Evolutionary conservation across 805 yeast species (phyloP).

Genomic region (Ogataea paradorogensis): DNA sequence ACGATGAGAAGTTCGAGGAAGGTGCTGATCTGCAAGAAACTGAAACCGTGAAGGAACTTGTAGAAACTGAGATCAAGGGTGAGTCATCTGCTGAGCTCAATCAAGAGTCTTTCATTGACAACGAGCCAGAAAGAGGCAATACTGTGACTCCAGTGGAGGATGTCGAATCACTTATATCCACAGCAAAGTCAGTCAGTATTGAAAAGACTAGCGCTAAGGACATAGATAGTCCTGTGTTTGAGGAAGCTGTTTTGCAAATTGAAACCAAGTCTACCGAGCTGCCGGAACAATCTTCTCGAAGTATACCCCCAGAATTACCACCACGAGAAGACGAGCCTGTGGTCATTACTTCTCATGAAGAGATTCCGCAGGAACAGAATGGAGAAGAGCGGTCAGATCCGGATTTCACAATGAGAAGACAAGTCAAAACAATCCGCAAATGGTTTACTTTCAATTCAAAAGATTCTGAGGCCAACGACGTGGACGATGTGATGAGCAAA

Average conservation of each 20-base stretch:
- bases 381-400: conserved; percentile 5
- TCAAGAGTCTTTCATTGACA: neutral
- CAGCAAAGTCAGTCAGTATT: conserved; percentile 2
- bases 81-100: neutral
- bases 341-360: conserved; percentile 10
- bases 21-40: neutral
- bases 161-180: conserved; percentile 1
- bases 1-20: neutral
- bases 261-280: neutral
- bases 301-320: conserved; percentile 34
- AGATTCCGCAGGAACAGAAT: conserved; percentile 5
- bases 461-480: conserved; percentile 22
- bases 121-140: neutral
- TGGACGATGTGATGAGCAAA: conserved; percentile 19
- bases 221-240: neutral
- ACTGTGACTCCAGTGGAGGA: neutral
- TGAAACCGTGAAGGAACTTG: neutral
- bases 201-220: conserved; percentile 1
- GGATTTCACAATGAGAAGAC: conserved; percentile 6
- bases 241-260: neutral
- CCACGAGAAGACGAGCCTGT: conserved; percentile 28
- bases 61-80: neutral
- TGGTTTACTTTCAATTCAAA: conserved; percentile 33
- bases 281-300: conserved; percentile 3
- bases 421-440: conserved; percentile 14